Base-by-base conservation (phyloP, 2,329 filamentous ascomycete species). In the Verticillium tricorpus region DNA sequence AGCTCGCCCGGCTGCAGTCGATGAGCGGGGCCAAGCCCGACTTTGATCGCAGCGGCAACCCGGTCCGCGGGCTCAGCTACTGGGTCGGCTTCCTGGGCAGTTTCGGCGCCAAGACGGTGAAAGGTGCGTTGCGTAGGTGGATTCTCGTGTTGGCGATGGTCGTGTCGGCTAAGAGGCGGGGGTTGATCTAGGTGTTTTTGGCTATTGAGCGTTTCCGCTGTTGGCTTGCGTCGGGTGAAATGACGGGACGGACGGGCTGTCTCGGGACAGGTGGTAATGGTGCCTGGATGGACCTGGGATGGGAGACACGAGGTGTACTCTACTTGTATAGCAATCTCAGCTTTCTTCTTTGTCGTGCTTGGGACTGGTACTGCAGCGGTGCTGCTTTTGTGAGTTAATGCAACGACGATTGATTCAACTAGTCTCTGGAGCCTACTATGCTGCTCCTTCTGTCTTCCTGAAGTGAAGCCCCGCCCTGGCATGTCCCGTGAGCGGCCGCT, bases 41-140 rank as follows among this genome's bases (percentile, higher is more conserved):
- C 73, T 90, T 90, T 70, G 85, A 88, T 72, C 84, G 88, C 68
- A 73, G 82, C 61, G 86, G 87, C 65, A 78, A 78, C 37, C 76
- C 80, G 61, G 70, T 81, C 66, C 78, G 75, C 63, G 83, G 85
- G 1, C 55, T 84, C 4, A 73, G 70, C 52, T 88, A 88, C 72
- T 88, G 85, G 82, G 2, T 81, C 22, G 70, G 76, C 62, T 69
- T 87, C 50, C 60, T 87, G 37, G 64, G 83, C 19, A 75, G 80
- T 8, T 77, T 88, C 45, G 85, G 86, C 39, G 78, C 80, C 34
- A 76, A 77, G 63, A 75, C 77, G 62, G 73, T 73, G 34, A 80
- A 80, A 76, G 79, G 79, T 73, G 80, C 79, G 72, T 77, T 85
- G 60, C 11, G 82, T 61, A 77, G 83, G 67, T 87, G 85, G 83